Conservation (phyloP, 495 filamentous ascomycete species). For the Hypoxylon perforatum region DNA sequence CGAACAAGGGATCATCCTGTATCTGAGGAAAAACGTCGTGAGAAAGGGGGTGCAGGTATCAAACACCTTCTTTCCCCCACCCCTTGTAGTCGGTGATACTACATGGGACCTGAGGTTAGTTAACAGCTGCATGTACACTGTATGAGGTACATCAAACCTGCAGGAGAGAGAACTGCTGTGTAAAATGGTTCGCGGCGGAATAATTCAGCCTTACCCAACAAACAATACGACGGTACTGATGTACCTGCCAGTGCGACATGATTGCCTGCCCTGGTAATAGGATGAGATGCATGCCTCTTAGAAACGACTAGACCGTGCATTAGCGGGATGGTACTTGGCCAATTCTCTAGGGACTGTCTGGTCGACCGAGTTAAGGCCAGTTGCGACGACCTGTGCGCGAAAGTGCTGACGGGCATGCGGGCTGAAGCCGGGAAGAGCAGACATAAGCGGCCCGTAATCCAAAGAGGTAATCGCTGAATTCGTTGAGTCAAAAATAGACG, state of each 20-base stretch:
- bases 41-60: constrained; percentile 6
- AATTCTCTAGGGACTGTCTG: neutral
- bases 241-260: neutral
- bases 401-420: neutral
- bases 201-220: constrained; percentile 27
- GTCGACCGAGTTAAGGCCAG: neutral
- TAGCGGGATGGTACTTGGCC: neutral
- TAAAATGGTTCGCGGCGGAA: constrained; percentile 14
- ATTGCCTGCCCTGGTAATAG: no score
- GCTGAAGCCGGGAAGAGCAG: constrained; percentile 4
- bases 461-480: constrained; percentile 13
- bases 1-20: constrained; percentile 14
- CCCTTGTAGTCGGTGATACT: no score
- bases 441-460: neutral
- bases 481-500: constrained; percentile 20
- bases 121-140: constrained; percentile 19
- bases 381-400: neutral
- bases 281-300: no score
- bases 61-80: constrained; percentile 7
- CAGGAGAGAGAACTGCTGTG: constrained; percentile 1
- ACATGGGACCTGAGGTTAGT: constrained; percentile 14
- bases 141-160: neutral
- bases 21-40: constrained; percentile 9
- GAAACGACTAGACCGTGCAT: no score
- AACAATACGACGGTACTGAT: neutral